Evolutionary conservation across 2,329 filamentous ascomycete species (phyloP), one percentile per base, ranked within the genome.

Genomic region (Beauveria sp.): DNA sequence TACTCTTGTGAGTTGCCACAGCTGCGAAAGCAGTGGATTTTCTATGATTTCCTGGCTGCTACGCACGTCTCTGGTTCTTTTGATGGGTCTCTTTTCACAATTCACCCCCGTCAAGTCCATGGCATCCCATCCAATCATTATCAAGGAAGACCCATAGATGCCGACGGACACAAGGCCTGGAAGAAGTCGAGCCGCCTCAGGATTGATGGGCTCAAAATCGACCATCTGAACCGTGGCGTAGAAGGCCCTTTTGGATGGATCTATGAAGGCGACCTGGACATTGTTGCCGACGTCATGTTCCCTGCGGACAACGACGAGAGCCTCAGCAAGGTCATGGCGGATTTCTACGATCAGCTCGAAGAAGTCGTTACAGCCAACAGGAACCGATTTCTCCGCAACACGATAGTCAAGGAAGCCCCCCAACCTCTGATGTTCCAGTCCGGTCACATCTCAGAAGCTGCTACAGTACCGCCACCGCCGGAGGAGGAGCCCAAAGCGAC

Each of bases 241-340:
- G 87, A 94, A 64, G 94, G 94, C 0, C 92, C 93, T 0, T 97
- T 99, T 72, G 92, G 91, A 3, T 99, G 94, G 94, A 99, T 99
- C 58, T 90, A 96, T 66, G 91, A 97, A 75, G 94, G 94, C 40
- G 96, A 94, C 64, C 92, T 99, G 46, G 94, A 99, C 71, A 96
- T 99, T 64, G 87, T 97, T 16, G 90, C 94, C 7, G 94, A 99
- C 69, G 87, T 99, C 65, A 93, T 96, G 85, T 90, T 99, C 64
- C 94, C 94, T 0, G 85, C 86, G 37, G 94, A 97, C 59, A 85
- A 86, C 46, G 90, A 96, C 62, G 92, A 93, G 64, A 90, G 92
- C 64, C 87, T 99, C 61, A 89, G 88, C 26, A 97, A 97, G 72
- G 92, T 97, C 51, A 90, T 99, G 83, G 88, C 89, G n/a, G 92